Base-by-base conservation (phyloP, 371 early-diverging fungal genomes). In the Conidiobolus incongruus region DNA sequence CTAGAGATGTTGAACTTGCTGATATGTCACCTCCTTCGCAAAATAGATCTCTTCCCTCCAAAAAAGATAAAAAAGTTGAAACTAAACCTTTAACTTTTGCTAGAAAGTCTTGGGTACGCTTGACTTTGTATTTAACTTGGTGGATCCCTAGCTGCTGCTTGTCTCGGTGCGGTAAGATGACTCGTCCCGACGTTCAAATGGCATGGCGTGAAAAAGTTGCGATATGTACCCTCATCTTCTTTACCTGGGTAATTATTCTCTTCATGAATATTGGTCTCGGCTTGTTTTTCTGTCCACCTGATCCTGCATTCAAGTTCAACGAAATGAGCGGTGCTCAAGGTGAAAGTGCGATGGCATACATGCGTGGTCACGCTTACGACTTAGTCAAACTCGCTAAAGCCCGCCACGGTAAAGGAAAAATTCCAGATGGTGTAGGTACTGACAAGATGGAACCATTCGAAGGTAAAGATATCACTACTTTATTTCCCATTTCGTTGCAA, bases 191-290 rank as follows among this genome's bases (percentile, higher is more conserved):
- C n/a, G n/a, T n/a, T n/a, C n/a, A n/a, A 71, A 80, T 83, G 82
- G 96, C 96, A 1, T 89, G 86, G 87, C 59, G 87, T 13, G 90
- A 89, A 59, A 89, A 89, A 47, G 68, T 85, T 0, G 77, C 87
- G 0, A 52, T 89, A n/a, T 82, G 81, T 58, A 55, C 74, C 20
- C 52, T 82, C 44, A 80, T 83, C 36, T 59, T 71, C 49, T 46
- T 61, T n/a, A 54, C 66, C 35, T 72, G 66, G 0, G 65, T 56
- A 0, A 40, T 53, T 12, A 60, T 65, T 32, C 60, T 71, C 17
- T 71, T 74, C 35, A 58, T 70, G 34, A 74, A 70, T 44, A 62
- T 66, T 17, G 73, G 69, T 0, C 50, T 76, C 7, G 60, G 63
- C 0, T 52, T 52, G 19, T 38, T 72, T 11, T 52, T 72, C 23